Evolutionary conservation across 2,329 filamentous ascomycete species (phyloP).

Genomic region (Akanthomyces uredinophilus): DNA sequence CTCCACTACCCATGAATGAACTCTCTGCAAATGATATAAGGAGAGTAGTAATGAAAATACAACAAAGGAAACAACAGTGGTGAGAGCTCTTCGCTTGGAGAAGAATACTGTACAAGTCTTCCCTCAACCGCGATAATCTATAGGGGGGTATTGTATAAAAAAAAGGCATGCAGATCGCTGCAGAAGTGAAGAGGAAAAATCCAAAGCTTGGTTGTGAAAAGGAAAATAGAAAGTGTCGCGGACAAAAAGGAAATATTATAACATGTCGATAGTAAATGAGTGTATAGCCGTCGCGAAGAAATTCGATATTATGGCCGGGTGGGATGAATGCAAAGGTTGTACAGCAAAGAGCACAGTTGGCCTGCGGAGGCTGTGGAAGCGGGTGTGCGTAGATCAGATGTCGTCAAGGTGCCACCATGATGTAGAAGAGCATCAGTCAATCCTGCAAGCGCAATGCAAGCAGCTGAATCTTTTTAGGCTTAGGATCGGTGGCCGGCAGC

Average conservation of each 20-base stretch:
- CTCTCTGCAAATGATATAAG: neutral
- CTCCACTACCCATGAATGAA: neutral
- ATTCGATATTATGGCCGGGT: neutral
- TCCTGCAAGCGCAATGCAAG: neutral
- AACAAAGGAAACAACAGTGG: constrained; percentile 14
- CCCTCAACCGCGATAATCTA: constrained; percentile 9
- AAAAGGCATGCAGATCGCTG: constrained; percentile 11
- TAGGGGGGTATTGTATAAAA: constrained; percentile 13
- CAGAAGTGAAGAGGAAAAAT: constrained; percentile 7
- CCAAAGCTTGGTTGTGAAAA: constrained; percentile 4
- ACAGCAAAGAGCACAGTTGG: constrained; percentile 4
- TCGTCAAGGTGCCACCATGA: neutral
- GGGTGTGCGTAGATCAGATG: neutral
- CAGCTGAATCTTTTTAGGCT: constrained; percentile 12
- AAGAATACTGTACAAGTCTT: neutral
- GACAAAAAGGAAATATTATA: constrained; percentile 14
- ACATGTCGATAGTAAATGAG: constrained; percentile 12
- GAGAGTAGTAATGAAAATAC: constrained; percentile 1
- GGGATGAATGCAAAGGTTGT: neutral
- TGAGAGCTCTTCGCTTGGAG: neutral
- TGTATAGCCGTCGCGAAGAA: neutral
- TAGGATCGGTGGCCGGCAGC: constrained; percentile 62
- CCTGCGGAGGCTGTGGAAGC: neutral
- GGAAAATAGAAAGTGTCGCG: neutral
- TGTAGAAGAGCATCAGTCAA: neutral